phyloP scores from a whole-genome alignment of 2,329 filamentous ascomycete species.

The Neophaeococcomyces aloes region DNA sequence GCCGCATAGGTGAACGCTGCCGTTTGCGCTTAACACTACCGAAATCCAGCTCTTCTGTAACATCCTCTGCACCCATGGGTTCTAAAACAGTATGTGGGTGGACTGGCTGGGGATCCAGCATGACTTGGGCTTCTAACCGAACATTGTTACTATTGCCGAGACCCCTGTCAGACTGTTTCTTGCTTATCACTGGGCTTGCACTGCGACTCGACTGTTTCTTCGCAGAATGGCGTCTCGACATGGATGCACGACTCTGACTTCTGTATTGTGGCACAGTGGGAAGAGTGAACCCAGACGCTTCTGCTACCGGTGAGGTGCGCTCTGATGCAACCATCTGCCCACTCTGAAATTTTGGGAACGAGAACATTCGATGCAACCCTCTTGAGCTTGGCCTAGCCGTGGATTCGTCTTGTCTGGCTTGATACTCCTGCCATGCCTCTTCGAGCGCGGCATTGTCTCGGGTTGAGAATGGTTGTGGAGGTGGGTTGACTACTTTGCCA shows the following conservation, averaged over 20 bases:
- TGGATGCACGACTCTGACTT: slow-evolving; percentile 6
- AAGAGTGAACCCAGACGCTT: slow-evolving; percentile 3
- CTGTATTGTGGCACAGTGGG: slow-evolving; percentile 3
- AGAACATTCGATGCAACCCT: slow-evolving; percentile 14
- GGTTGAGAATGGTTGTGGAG: slow-evolving; percentile 65
- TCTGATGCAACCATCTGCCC: slow-evolving; percentile 4
- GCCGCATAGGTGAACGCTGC: slow-evolving; percentile 5
- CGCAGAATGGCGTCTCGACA: background rate
- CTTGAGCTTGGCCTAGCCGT: slow-evolving; percentile 9
- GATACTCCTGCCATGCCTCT: slow-evolving; percentile 60
- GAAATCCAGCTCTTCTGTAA: slow-evolving; percentile 4
- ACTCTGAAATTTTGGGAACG: slow-evolving; percentile 17
- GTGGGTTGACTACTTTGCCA: slow-evolving; percentile 40
- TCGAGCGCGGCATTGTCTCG: slow-evolving; percentile 73
- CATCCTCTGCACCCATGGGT: background rate
- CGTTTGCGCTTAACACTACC: slow-evolving; percentile 3
- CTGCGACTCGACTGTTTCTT: slow-evolving; percentile 5
- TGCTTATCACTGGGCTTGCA: slow-evolving; percentile 6
- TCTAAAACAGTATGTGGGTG: background rate
- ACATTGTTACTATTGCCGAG: background rate
- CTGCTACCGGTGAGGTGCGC: slow-evolving; percentile 4
- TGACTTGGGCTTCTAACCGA: slow-evolving; percentile 11
- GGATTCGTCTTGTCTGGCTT: slow-evolving; percentile 13
- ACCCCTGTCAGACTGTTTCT: slow-evolving; percentile 4
- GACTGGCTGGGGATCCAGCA: slow-evolving; percentile 9